Conservation (phyloP, 257 asterid species). For the Misopates orontium region DNA sequence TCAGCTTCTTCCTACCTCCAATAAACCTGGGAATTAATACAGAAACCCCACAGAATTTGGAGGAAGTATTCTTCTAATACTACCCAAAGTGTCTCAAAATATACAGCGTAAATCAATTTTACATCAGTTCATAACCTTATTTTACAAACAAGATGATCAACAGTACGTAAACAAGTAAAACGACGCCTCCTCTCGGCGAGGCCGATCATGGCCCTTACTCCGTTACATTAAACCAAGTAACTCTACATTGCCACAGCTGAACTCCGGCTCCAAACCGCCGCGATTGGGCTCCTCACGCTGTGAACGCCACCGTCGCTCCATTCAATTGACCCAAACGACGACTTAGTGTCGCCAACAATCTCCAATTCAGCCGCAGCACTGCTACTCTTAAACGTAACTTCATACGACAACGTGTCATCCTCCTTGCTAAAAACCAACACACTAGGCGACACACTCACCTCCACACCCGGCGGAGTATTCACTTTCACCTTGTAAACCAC, state of each 20-base stretch:
- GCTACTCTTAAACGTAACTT: constrained; percentile 53
- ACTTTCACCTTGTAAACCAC: constrained; percentile 67
- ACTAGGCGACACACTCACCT: constrained; percentile 68
- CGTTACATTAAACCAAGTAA: background rate
- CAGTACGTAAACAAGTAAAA: constrained; percentile 6
- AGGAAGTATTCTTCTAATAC: background rate
- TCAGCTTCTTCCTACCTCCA: constrained; percentile 2
- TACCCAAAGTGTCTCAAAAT: constrained; percentile 21
- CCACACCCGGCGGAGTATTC: constrained; percentile 66
- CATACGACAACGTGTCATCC: constrained; percentile 53
- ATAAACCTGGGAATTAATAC: background rate
- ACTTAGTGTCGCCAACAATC: constrained; percentile 32
- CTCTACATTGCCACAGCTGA: constrained; percentile 58
- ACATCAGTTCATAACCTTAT: constrained; percentile 28
- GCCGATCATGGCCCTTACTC: background rate
- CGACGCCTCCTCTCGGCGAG: background rate
- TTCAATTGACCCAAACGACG: constrained; percentile 74
- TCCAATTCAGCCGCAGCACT: constrained; percentile 27
- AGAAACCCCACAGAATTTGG: constrained; percentile 3
- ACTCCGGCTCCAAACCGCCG: constrained; percentile 49
- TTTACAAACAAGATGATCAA: constrained; percentile 26
- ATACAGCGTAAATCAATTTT: constrained; percentile 17
- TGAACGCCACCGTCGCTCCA: constrained; percentile 80
- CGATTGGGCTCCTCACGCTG: constrained; percentile 74
- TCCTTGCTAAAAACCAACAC: constrained; percentile 54